Evolutionary conservation across 352 stramenopile species (phyloP).

Genomic region (Globisporangium cylindrosporum): DNA sequence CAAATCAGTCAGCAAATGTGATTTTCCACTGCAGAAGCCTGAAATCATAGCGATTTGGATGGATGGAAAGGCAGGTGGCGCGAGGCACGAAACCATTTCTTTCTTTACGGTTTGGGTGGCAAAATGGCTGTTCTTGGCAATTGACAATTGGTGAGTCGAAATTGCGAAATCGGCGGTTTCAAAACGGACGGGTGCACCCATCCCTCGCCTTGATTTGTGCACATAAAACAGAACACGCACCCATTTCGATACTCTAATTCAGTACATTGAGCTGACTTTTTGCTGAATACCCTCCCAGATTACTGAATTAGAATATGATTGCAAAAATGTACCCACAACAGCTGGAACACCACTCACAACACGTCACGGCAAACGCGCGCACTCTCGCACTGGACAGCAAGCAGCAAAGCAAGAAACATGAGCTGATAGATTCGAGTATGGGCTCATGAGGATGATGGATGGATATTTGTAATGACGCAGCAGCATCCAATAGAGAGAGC

Average conservation of each 20-base stretch:
- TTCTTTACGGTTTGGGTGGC: neutral
- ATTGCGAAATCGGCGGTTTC: neutral
- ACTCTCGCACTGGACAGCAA: neutral
- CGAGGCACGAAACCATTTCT: neutral
- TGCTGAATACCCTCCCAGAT: neutral
- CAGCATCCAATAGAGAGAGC: neutral
- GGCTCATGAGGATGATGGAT: neutral
- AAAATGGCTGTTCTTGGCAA: neutral
- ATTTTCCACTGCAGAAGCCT: neutral
- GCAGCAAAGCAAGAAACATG: neutral
- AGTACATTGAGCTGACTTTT: neutral
- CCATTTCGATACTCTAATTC: neutral
- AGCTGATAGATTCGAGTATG: neutral
- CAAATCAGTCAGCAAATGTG: neutral
- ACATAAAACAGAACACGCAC: neutral
- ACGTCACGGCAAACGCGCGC: neutral
- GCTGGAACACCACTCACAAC: neutral
- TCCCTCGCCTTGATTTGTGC: neutral
- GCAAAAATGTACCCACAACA: neutral
- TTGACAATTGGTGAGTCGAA: neutral
- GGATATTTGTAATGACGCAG: neutral
- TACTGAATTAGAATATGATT: neutral
- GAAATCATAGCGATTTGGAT: neutral
- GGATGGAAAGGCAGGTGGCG: neutral
- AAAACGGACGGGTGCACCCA: neutral